These are phyloP conservation scores for Gillenia trifoliata DNA, from an alignment of 306 rosid genomes.

Conservation along the genomic window DNA sequence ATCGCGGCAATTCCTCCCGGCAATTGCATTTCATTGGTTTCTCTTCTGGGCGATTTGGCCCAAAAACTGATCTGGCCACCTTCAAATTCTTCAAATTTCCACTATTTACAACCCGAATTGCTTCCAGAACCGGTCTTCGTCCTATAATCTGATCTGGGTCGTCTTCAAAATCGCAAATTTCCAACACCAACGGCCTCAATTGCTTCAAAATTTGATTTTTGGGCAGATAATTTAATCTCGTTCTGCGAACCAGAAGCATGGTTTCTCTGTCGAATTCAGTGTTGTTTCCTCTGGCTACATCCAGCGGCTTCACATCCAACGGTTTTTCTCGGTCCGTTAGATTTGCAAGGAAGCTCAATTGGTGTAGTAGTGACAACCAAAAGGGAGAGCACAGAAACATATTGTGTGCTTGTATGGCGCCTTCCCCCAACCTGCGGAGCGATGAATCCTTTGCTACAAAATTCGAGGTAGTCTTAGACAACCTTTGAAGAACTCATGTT, in stretches of 20 bases:
- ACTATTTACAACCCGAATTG: neutral
- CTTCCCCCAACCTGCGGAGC: slow-evolving; percentile 53
- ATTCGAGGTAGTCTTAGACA: slow-evolving; percentile 46
- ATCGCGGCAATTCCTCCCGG: neutral
- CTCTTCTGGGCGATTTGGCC: neutral
- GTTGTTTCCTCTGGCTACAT: slow-evolving; percentile 36
- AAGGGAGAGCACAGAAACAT: slow-evolving; percentile 36
- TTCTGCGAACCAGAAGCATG: slow-evolving; percentile 38
- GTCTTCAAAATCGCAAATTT: neutral
- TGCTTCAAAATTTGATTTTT: slow-evolving; percentile 1
- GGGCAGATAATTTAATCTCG: neutral
- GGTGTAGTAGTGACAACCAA: slow-evolving; percentile 20
- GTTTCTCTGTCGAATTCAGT: slow-evolving; percentile 48
- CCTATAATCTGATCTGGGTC: slow-evolving; percentile 3
- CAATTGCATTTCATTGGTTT: neutral
- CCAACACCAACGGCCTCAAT: slow-evolving; percentile 1
- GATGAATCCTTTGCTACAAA: slow-evolving; percentile 52
- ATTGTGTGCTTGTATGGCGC: slow-evolving; percentile 77
- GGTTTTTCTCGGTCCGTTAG: slow-evolving; percentile 30
- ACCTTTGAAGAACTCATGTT: neutral
- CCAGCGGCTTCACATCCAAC: slow-evolving; percentile 21
- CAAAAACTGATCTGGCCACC: neutral
- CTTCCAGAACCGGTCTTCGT: neutral
- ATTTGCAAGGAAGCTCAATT: slow-evolving; percentile 20
- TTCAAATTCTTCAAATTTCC: neutral